Evolutionary conservation across 805 yeast species (phyloP), one percentile per base, ranked within the genome.

Genomic region (Sungouiozyma ichnusensis): DNA sequence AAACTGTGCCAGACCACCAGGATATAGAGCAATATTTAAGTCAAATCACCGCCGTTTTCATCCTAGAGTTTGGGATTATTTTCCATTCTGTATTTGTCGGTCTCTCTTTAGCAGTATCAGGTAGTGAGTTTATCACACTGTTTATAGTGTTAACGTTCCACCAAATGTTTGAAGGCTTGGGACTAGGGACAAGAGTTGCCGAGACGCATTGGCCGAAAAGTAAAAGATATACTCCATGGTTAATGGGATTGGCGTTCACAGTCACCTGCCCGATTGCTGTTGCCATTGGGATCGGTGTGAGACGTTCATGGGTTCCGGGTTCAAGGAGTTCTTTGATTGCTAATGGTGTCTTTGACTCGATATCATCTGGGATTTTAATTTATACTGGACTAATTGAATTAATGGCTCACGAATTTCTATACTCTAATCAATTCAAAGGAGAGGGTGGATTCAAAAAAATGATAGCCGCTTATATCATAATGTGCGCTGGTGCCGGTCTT

Each of bases 61-160:
- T 80, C 31, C 63, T 83, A 46, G 95, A 85, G 58, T 81, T 81
- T 49, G 95, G 95, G 54, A 71, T 85, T 36, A 62, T 85, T 27
- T 82, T 85, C 68, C 95, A 85, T 62, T 85, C 94, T 3, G 74
- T 85, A 2, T 83, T 85, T 53, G 73, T 85, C 43, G 95, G 95
- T 19, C 67, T 85, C 40, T 72, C 92, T 0, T 67, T 85, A 37
- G 84, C 92, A 1, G 82, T 82, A 15, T 68, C 92, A 3, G 92
- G 88, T 38, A 81, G 76, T 2, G 90, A 81, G 57, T 85, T 84
- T 56, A 73, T 67, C 44, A 73, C 84, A 4, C 65, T 85, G 39
- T 84, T 81, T 60, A 72, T 81, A 47, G 95, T 73, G n/a, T 48
- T 73, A 36, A 74, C 79, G 3, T 77, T 76, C 69, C 87, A 85